Evolutionary conservation across 805 yeast genomes (phyloP), one percentile per base, ranked within the genome.

Genomic region (Maudiozyma turicensis): DNA sequence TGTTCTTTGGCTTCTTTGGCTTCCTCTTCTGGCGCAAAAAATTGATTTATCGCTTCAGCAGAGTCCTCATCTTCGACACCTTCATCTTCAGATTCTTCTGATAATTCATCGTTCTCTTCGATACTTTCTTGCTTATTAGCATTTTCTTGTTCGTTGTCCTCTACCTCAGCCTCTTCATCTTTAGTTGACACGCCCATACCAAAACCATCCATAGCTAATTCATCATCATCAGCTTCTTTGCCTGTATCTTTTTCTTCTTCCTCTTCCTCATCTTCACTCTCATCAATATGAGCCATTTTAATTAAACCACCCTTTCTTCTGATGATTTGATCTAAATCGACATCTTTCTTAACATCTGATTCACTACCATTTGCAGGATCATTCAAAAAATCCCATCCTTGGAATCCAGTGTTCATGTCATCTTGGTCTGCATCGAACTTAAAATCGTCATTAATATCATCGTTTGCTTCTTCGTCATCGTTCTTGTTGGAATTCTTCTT

Each of bases 301-400:
- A 76, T 71, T 48, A 83, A 71, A 40, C 95, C 87, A 65, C 96
- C 95, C 58, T 86, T 90, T 65, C 90, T 77, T 69, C 83, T 81
- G 57, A 91, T 85, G 48, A 91, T 91, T 11, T 81, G 81, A 59
- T 91, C 96, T 52, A 91, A 73, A 71, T 91, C 96, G 8, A 88
- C 95, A 52, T 82, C 86, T 53, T 76, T 78, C 48, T 61, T 73
- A 8, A 53, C 53, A 4, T 44, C 49, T 20, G 54, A 58, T 38
- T 48, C 58, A 8, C 51, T 56, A 13, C 52, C 47, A 34, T 40
- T 43, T 1, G 15, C 14, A 5, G 54, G 52, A 45, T 63, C 68
- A 48, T 78, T 79, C 40, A 74, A 77, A 61, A 89, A 87, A 57
- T 88, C 88, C 96, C 97, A 89, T 5, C 95, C 96, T 49, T 77